Evolutionary conservation across 2,329 filamentous ascomycete species (phyloP), one percentile per base, ranked within the genome.

Genomic region (Lachnellula cervina): DNA sequence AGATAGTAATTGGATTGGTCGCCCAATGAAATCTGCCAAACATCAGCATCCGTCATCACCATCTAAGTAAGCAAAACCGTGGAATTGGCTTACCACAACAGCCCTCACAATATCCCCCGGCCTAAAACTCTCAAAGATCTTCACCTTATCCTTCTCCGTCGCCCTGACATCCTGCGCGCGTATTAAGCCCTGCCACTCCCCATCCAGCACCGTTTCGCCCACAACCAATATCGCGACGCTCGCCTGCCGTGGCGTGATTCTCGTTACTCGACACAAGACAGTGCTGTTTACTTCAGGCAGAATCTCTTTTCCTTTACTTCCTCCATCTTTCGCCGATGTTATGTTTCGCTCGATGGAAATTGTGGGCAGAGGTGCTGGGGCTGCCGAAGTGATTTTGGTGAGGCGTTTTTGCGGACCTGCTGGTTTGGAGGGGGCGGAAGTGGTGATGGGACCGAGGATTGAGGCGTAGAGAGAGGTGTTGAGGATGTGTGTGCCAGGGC

Each of bases 1-100:
- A 96, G 80, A 71, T 97, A 99, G 71, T 97, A 99, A 67, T 90
- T 96, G 50, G 88, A 85, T 74, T 97, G 92, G 70, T 99, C 94
- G 38, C 94, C 94, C 14, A 97, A 74, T 7, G 89, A 94, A 56
- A 96, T 94, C 85, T 88, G 49, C 28, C 9, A 90, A 83, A 86
- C 51, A 34, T 49, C 9, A 57, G 48, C 34, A 55, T 35, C 52
- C 37, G 34, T 2, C n/a, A n/a, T 21, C 7, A 11, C 8, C 21
- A 3, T 46, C 43, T 4, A 32, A 32, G 11, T 32, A 11, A 32
- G 11, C 28, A 32, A 32, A 32, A 0, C 28, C 28, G 28, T 35
- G 50, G 32, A n/a, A 50, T 58, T 34, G 32, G 58, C 54, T 55
- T 67, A 90, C 87, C 67, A 99, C 91, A 54, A 87, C 82, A 4